Percentiles rank a stretch among this genome's conserved stretches.
These are phyloP conservation scores for Cyberlindnera maclurae DNA, from an alignment of 805 yeast genomes.

Conservation along the genomic window DNA sequence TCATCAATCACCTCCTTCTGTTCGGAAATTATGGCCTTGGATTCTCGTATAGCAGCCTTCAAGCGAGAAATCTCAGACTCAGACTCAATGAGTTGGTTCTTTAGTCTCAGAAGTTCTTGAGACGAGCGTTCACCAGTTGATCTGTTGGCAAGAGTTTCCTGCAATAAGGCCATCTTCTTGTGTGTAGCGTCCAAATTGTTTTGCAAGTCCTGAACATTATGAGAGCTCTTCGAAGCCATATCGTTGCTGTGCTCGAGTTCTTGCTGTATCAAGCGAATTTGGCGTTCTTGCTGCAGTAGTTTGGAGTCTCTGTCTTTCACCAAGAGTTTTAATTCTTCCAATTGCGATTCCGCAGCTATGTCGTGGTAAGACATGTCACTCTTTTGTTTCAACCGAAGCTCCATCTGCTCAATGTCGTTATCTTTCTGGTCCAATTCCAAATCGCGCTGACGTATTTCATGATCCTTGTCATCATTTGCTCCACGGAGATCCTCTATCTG, in stretches of 20 bases:
- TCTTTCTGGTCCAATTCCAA: constrained; percentile 17
- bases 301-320: constrained; percentile 11
- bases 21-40: constrained; percentile 17
- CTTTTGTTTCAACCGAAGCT: constrained; percentile 12
- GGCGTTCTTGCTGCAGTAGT: constrained; percentile 10
- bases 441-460: constrained; percentile 16
- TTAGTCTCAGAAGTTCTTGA: constrained; percentile 8
- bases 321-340: constrained; percentile 10
- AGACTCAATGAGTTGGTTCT: constrained; percentile 8
- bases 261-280: constrained; percentile 2
- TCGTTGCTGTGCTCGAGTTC: constrained; percentile 1
- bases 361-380: constrained; percentile 7
- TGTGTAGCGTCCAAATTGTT: constrained; percentile 1
- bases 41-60: constrained; percentile 12
- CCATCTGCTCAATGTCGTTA: constrained; percentile 13
- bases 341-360: constrained; percentile 8
- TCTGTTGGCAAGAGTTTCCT: constrained; percentile 7
- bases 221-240: neutral
- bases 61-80: constrained; percentile 13
- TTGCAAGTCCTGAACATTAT: constrained; percentile 3
- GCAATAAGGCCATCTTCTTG: constrained; percentile 6
- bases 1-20: constrained; percentile 20
- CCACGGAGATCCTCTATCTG: constrained; percentile 12
- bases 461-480: constrained; percentile 11
- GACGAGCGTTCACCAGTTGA: constrained; percentile 7